Percentiles rank a stretch among this genome's conserved stretches.
These are phyloP conservation scores for Musa schizocarpa DNA, from an alignment of 176 grass and related monocot genomes.

Conservation along the genomic window DNA sequence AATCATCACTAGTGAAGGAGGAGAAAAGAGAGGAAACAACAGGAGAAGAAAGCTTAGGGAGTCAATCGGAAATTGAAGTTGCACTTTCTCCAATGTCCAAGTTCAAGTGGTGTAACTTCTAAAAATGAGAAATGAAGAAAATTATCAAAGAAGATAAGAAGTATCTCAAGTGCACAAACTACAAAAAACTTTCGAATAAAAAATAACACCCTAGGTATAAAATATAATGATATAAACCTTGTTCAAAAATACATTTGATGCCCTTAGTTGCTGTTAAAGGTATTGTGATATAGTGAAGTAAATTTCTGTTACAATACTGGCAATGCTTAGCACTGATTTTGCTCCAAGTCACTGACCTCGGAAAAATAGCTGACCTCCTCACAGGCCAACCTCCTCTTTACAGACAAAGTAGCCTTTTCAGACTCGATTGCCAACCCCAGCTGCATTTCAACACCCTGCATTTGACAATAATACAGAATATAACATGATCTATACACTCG, in stretches of 20 bases:
- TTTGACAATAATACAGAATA: not conserved
- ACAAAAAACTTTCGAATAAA: not conserved
- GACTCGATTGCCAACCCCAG: constrained; percentile 77
- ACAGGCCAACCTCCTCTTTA: constrained; percentile 90
- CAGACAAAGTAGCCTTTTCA: constrained; percentile 88
- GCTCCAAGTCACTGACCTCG: constrained; percentile 34
- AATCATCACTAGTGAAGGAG: no score
- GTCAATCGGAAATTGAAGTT: no score
- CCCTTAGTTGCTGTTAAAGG: not conserved
- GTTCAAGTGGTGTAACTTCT: no score
- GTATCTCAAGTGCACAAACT: no score
- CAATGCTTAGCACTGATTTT: not conserved
- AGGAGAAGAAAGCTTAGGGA: no score
- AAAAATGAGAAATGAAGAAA: no score
- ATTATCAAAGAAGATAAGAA: no score
- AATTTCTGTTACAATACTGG: not conserved
- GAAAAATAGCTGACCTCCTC: constrained; percentile 84
- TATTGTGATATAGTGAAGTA: no score
- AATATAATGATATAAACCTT: no score
- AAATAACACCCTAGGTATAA: not conserved
- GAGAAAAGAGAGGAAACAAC: no score
- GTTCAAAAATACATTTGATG: not conserved
- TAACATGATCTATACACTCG: not conserved
- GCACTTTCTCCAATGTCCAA: no score
- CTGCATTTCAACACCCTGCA: constrained; percentile 84